Base-by-base conservation (phyloP, 2,329 filamentous ascomycete genomes). In the Hirsutella thompsonii region DNA sequence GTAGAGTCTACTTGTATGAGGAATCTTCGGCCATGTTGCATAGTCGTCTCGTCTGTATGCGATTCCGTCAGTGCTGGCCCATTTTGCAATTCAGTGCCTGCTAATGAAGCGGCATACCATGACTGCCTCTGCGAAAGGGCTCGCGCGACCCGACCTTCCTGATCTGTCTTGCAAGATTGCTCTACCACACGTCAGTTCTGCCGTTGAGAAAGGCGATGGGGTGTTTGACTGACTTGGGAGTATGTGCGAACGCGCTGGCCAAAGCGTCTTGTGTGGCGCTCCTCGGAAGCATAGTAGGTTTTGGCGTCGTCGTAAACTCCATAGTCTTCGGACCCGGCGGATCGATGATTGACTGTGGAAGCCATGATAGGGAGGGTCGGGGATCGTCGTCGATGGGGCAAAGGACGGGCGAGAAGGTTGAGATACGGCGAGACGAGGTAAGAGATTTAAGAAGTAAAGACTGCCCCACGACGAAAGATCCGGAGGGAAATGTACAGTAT, bases 1-100 rank as follows among this genome's bases (percentile, higher is more conserved):
- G 89, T 95, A 19, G 77, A 69, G 38, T 94, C 83, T 53, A 96
- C 89, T 52, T 92, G 76, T 58, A 96, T 79, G 30, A 94, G 72
- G 61, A 94, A 94, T 50, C 81, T 82, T 46, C 86, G 83, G 44
- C 63, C 60, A 42, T 83, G 76, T 38, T 76, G 69, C 38, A 76
- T 67, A 28, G 78, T 74, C 37, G 70, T 68, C 59, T 89, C 87
- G 67, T 94, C 89, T 92, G 55, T 21, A 9, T 14, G 20, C 16
- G 16, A 8, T 3, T 34, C 8, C 9, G 14, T 34, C 32, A 34
- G 32, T 18, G 9, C 19, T 14, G 42, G 43, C 30, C n/a, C 20
- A 20, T 36, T 16, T 21, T 10, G 36, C 18, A 23, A n/a, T n/a
- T 20, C 14, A 39, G 20, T 43, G 23, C 3, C 6, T 8, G 33